Evolutionary conservation across 2,329 filamentous ascomycete genomes (phyloP).

Genomic region (Curvularia sp.): DNA sequence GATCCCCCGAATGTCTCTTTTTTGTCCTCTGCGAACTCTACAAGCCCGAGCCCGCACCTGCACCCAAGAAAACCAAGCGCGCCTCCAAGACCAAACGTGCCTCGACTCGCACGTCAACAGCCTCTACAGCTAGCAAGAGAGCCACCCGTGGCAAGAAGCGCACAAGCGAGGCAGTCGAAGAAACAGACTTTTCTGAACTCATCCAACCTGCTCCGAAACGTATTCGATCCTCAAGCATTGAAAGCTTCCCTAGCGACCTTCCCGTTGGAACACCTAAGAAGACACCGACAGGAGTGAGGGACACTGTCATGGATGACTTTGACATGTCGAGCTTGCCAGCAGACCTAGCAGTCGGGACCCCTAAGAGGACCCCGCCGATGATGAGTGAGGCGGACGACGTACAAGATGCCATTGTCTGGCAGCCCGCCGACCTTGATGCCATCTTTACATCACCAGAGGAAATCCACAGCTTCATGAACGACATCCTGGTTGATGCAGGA

Average conservation of each 20-base stretch:
- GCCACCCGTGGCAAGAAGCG: slow-evolving; percentile 27
- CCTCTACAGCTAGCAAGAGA: slow-evolving; percentile 26
- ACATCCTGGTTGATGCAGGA: slow-evolving; percentile 39
- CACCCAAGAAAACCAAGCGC: slow-evolving; percentile 39
- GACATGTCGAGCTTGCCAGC: slow-evolving; percentile 30
- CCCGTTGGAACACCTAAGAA: slow-evolving; percentile 34
- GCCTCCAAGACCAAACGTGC: slow-evolving; percentile 36
- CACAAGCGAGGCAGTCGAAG: slow-evolving; percentile 25
- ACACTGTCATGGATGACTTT: slow-evolving; percentile 14
- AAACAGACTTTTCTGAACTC: slow-evolving; percentile 6
- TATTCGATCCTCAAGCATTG: slow-evolving; percentile 29
- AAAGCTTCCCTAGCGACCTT: slow-evolving; percentile 29
- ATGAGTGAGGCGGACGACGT: slow-evolving; percentile 24
- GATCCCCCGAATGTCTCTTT: slow-evolving; percentile 81
- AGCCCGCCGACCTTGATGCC: slow-evolving; percentile 75
- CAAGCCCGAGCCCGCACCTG: slow-evolving; percentile 26
- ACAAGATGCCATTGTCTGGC: slow-evolving; percentile 63
- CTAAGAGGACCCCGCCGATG: slow-evolving; percentile 37
- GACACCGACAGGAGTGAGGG: slow-evolving; percentile 21
- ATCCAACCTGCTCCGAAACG: slow-evolving; percentile 22
- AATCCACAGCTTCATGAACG: slow-evolving; percentile 31
- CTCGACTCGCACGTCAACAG: slow-evolving; percentile 32
- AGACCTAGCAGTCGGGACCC: slow-evolving; percentile 45
- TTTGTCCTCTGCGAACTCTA: slow-evolving; percentile 73
- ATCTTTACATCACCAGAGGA: slow-evolving; percentile 60